phyloP scores from a whole-genome alignment of 179 eudicot species.

The Silene noctiflora region DNA sequence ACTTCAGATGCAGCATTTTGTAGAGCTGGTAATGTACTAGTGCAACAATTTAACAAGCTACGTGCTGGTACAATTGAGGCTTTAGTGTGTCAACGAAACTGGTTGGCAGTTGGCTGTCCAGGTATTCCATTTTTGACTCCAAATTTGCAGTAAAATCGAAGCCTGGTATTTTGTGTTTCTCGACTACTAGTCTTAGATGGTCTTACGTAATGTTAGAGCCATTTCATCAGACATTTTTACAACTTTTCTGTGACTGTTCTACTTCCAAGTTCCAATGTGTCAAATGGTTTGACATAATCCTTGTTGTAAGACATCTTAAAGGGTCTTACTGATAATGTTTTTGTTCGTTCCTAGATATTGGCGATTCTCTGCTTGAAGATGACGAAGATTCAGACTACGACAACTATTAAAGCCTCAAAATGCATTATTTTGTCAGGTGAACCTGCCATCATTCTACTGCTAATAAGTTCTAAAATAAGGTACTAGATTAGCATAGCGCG shows the following conservation, averaged over 20 bases:
- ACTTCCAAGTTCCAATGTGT: too few species aligned
- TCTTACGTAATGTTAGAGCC: too few species aligned
- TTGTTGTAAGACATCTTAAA: not conserved
- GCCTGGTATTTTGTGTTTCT: too few species aligned
- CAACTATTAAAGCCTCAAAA: not conserved
- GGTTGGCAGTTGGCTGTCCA: not conserved
- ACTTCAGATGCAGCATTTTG: conserved; percentile 2
- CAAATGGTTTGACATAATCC: too few species aligned
- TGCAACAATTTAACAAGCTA: not conserved
- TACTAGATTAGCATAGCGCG: not conserved
- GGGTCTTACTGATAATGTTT: not conserved
- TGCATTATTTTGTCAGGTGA: not conserved
- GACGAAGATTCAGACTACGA: not conserved
- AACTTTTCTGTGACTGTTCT: too few species aligned
- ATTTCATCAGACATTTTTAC: too few species aligned
- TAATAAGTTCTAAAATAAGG: not conserved
- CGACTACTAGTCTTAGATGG: too few species aligned
- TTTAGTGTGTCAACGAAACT: conserved; percentile 3
- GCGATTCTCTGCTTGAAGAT: not conserved
- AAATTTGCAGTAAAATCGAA: not conserved
- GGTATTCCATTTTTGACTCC: not conserved
- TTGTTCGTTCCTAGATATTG: not conserved
- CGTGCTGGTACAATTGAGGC: not conserved
- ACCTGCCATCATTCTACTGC: not conserved
- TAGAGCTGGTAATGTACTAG: not conserved